Conservation (phyloP, 202 grass and related monocot genomes). For the Cymbopogon flexuosus region DNA sequence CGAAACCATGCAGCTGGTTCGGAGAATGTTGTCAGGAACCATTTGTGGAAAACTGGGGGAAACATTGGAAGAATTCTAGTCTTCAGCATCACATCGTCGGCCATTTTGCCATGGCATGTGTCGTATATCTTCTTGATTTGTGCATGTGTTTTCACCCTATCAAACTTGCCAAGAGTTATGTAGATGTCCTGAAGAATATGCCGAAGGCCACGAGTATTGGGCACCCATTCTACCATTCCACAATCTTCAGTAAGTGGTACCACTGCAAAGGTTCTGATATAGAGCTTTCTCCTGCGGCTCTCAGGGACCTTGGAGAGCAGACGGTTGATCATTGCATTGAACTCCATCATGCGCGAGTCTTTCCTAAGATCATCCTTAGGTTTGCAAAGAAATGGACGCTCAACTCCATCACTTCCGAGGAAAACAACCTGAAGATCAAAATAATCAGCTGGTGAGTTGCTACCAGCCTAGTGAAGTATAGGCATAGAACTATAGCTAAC, state of each 20-base stretch:
- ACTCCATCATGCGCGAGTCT: slow-evolving; percentile 99
- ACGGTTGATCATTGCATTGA: slow-evolving; percentile 90
- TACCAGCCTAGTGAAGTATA: not conserved
- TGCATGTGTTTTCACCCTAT: slow-evolving; percentile 66
- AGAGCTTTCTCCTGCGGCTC: slow-evolving; percentile 89
- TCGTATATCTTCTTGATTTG: slow-evolving; percentile 88
- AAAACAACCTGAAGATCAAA: slow-evolving; percentile 68
- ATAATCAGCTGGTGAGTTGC: slow-evolving; percentile 21
- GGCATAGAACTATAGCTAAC: not conserved
- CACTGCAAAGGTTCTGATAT: slow-evolving; percentile 93
- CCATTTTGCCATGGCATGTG: slow-evolving; percentile 51
- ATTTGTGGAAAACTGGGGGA: slow-evolving; percentile 90
- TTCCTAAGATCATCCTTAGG: slow-evolving; percentile 89
- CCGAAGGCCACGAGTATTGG: slow-evolving; percentile 73
- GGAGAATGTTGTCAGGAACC: slow-evolving; percentile 92
- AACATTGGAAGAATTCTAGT: slow-evolving; percentile 82
- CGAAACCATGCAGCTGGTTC: slow-evolving; percentile 97
- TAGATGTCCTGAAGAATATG: slow-evolving; percentile 99
- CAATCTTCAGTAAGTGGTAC: slow-evolving; percentile 96
- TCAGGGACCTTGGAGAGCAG: slow-evolving; percentile 86
- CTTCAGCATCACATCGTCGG: slow-evolving; percentile 83
- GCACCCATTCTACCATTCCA: slow-evolving; percentile 94
- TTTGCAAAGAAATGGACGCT: slow-evolving; percentile 78
- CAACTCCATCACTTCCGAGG: slow-evolving; percentile 66
- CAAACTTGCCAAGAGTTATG: slow-evolving; percentile 74